These are phyloP conservation scores for Ascochyta lentis DNA, from an alignment of 2,329 filamentous ascomycete species.

Conservation along the genomic window DNA sequence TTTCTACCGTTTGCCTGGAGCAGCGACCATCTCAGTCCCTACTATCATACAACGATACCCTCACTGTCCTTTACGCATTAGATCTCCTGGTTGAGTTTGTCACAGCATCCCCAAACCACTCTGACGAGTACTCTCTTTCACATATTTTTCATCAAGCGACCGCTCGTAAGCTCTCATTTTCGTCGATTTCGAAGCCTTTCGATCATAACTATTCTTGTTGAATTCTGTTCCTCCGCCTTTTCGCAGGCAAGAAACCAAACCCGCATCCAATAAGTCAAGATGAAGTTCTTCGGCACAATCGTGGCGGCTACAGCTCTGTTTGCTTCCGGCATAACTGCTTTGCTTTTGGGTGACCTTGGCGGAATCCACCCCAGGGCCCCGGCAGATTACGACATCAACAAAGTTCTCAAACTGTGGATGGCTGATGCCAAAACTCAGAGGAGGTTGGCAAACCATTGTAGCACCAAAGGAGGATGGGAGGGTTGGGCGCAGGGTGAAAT, in stretches of 20 bases:
- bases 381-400: background rate
- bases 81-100: background rate
- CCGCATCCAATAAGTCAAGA: conserved; percentile 4
- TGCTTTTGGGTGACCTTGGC: background rate
- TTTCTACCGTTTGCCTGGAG: conserved; percentile 4
- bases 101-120: background rate
- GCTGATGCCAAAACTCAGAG: no score
- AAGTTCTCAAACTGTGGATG: no score
- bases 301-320: conserved; percentile 1
- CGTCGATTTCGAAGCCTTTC: no score
- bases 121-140: no score
- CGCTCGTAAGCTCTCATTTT: no score
- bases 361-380: background rate
- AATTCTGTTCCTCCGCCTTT: no score
- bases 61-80: background rate
- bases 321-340: conserved; percentile 5
- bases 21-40: background rate
- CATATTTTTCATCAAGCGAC: no score
- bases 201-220: no score
- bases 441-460: no score
- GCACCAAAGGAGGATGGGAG: no score
- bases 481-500: background rate
- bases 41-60: background rate
- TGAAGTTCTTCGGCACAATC: conserved; percentile 4
- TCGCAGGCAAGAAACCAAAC: no score